A percentile compares a stretch with the other conserved stretches of the same genome.
Evolutionary conservation across 192 early-diverging fungal genomes (phyloP).

Genomic region (Phycomyces nitens): DNA sequence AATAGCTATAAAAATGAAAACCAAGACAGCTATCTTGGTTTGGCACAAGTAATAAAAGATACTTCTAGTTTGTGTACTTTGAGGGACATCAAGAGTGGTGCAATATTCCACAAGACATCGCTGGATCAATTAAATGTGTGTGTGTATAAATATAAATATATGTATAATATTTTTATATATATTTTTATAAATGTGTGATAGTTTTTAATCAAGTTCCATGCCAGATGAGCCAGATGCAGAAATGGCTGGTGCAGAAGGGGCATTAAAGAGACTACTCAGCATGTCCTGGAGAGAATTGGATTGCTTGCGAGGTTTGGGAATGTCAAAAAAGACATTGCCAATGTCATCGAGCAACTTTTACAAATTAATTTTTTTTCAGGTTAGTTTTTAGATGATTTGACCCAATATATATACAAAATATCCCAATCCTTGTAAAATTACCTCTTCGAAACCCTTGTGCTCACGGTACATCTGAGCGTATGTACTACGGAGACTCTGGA

Average conservation of each 20-base stretch:
- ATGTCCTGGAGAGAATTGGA: conserved; percentile 48
- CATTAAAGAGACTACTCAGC: conserved; percentile 50
- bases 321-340: conserved; percentile 46
- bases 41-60: too few relatives aligned
- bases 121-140: neutral
- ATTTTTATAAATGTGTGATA: neutral
- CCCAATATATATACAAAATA: too few relatives aligned
- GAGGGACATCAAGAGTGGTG: too few relatives aligned
- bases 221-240: conserved; percentile 2
- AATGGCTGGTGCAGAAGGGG: conserved; percentile 25
- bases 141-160: neutral
- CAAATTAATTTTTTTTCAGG: too few relatives aligned
- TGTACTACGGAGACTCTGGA: conserved; percentile 24
- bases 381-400: too few relatives aligned
- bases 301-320: conserved; percentile 42
- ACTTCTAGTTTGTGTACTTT: too few relatives aligned
- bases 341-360: conserved; percentile 43
- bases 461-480: conserved; percentile 20
- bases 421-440: conserved; percentile 12
- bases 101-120: neutral
- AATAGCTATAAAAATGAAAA: too few relatives aligned
- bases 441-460: conserved; percentile 38
- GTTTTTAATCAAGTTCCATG: conserved; percentile 11
- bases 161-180: neutral
- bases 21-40: too few relatives aligned